Conservation (phyloP, 2,329 filamentous ascomycete genomes). For the Aschersonia sp. region DNA sequence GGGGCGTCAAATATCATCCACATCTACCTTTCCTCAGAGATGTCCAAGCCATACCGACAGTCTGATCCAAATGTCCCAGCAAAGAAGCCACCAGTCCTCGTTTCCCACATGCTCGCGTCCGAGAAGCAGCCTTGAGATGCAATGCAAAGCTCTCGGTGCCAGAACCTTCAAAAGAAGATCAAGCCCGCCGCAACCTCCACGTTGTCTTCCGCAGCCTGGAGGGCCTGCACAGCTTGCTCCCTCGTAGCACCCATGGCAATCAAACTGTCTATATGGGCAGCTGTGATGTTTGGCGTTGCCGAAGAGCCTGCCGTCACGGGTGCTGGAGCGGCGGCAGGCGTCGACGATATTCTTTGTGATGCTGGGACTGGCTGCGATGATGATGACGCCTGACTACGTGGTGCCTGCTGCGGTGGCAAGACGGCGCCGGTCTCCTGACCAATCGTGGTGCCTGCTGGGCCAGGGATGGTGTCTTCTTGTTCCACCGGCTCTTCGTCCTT, state of each 20-base stretch:
- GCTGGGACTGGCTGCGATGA: slow-evolving; percentile 6
- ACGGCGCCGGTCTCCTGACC: slow-evolving; percentile 72
- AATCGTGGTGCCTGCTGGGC: slow-evolving; percentile 79
- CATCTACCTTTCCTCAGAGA: too few species aligned
- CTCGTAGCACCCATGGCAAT: slow-evolving; percentile 64
- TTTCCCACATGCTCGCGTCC: neutral
- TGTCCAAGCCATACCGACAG: too few species aligned
- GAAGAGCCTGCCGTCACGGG: slow-evolving; percentile 9
- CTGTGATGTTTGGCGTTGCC: slow-evolving; percentile 25
- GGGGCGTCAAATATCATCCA: too few species aligned
- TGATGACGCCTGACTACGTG: slow-evolving; percentile 8
- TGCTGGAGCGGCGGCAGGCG: slow-evolving; percentile 9
- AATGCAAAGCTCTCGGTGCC: neutral
- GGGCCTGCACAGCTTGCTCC: slow-evolving; percentile 61
- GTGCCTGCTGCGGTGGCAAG: slow-evolving; percentile 15
- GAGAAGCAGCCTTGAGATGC: neutral
- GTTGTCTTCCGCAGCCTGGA: slow-evolving; percentile 73
- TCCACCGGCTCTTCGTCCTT: slow-evolving; percentile 61
- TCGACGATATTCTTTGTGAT: neutral
- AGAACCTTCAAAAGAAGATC: slow-evolving; percentile 6
- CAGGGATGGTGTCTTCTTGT: slow-evolving; percentile 70
- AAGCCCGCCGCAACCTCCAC: slow-evolving; percentile 43
- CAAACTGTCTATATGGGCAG: slow-evolving; percentile 61
- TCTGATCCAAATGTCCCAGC: too few species aligned
- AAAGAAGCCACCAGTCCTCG: neutral